phyloP scores from a whole-genome alignment of 345 rosid species.

The Eutrema heterophyllum region DNA sequence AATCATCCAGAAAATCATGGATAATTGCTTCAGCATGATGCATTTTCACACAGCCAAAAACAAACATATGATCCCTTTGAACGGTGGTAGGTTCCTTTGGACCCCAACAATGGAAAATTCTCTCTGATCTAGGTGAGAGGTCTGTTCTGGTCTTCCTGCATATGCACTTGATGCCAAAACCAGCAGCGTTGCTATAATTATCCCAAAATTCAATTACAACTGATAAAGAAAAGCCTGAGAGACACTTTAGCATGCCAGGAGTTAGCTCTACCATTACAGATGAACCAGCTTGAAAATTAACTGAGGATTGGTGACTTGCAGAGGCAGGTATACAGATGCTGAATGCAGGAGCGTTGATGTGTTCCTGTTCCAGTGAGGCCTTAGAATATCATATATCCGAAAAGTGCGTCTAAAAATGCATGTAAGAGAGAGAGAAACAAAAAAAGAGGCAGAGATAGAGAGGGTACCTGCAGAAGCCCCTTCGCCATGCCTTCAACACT shows the following conservation, averaged over 20 bases:
- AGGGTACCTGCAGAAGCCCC: background rate
- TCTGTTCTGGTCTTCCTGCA: background rate
- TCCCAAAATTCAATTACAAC: constrained; percentile 13
- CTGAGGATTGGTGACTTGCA: background rate
- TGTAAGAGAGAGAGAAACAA: background rate
- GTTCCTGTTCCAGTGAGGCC: background rate
- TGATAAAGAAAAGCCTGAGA: constrained; percentile 26
- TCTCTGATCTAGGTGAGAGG: background rate
- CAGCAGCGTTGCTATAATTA: background rate
- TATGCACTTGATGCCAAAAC: constrained; percentile 14
- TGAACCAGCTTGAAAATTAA: background rate
- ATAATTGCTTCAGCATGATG: background rate
- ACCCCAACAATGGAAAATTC: background rate
- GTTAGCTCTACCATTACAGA: background rate
- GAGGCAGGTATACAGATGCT: constrained; percentile 18
- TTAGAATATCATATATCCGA: background rate
- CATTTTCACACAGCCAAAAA: background rate
- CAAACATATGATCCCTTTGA: constrained; percentile 4
- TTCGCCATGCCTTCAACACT: background rate
- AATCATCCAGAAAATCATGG: background rate
- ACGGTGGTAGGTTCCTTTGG: background rate
- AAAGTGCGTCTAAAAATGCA: background rate
- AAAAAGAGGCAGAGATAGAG: background rate
- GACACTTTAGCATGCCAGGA: background rate
- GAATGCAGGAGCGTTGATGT: background rate